Base-by-base conservation (phyloP, 176 grass and related monocot species). In the Triticum turgidum region DNA sequence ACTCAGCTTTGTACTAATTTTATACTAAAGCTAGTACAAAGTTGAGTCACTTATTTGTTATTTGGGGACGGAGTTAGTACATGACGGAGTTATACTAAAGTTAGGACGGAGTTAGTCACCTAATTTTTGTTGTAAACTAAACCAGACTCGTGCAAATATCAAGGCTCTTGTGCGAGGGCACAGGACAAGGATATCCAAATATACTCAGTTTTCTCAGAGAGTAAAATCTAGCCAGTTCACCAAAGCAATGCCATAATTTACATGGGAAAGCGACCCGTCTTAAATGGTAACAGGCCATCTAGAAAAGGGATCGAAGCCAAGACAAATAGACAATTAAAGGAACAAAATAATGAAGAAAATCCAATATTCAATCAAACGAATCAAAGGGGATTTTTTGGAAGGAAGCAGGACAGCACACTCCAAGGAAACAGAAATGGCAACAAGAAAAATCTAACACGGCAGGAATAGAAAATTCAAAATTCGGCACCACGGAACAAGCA, bases 121-220 rank as follows among this genome's bases (percentile, higher is more conserved):
- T 24, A 47, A 33, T 52, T 14, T 82, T 4, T 67, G 62, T 51
- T 18, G 64, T 18, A 33, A 83, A 83, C 52, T 52, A 79, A 56
- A 7, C 49, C 11, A 84, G n/a, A 52, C 6, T 20, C 33, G 5
- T 82, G 39, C 22, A 71, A 14, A 76, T 34, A 74, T 38, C 37
- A 69, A 25, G 5, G 67, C n/a, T 73, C 4, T 15, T 51, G 38
- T 80, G 63, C 12, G 29, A 71, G 5, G 10, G 65, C 10, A 90
- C 18, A 86, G 8, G 73, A 86, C 9, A 30, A 87, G 1, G 80
- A 87, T 66, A 81, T 44, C 34, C 34, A 81, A 90, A 85, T 72
- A 21, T 67, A 56, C 65, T 74, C 10, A 68, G 1, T 7, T 68
- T 52, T 52, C 49, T 52, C 49, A 17, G 49, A 52, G 49, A 52